phyloP scores from a whole-genome alignment of 163 green algal species.

The Chlorella variabilis region DNA sequence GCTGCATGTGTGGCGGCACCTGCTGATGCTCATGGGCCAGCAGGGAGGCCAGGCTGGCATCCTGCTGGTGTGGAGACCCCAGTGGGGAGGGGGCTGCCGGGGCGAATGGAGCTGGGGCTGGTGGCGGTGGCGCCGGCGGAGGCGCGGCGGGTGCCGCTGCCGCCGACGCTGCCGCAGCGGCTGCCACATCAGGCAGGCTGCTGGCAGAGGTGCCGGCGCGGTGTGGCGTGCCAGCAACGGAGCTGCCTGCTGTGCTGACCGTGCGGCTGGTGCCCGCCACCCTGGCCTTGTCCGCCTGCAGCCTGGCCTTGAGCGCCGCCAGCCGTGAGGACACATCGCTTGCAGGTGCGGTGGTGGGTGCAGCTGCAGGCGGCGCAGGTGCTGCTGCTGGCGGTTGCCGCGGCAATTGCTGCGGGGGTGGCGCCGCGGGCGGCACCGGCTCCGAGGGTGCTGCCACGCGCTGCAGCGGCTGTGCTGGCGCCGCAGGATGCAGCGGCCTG shows the following conservation, averaged over 20 bases:
- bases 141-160: background rate
- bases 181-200: constrained; percentile 11
- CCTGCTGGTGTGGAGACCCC: background rate
- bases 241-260: constrained; percentile 17
- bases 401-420: background rate
- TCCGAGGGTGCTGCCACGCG: background rate
- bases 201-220: background rate
- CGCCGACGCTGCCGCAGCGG: background rate
- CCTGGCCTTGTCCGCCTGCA: constrained; percentile 40
- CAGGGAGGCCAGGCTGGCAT: constrained; percentile 3
- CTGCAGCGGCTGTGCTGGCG: background rate
- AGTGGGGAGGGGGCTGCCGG: background rate
- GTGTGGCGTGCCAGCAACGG: background rate
- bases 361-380: background rate
- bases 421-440: background rate
- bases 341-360: background rate
- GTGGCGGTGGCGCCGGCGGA: background rate
- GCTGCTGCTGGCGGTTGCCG: background rate
- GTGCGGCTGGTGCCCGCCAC: constrained; percentile 7
- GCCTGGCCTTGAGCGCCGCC: constrained; percentile 39
- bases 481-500: background rate
- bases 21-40: background rate
- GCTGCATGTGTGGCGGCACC: background rate
- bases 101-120: background rate
- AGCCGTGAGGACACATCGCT: constrained; percentile 40